Percentiles rank a stretch among this genome's conserved stretches.
Conservation (phyloP, 306 rosid species). For the Oemleria cerasiformis region DNA sequence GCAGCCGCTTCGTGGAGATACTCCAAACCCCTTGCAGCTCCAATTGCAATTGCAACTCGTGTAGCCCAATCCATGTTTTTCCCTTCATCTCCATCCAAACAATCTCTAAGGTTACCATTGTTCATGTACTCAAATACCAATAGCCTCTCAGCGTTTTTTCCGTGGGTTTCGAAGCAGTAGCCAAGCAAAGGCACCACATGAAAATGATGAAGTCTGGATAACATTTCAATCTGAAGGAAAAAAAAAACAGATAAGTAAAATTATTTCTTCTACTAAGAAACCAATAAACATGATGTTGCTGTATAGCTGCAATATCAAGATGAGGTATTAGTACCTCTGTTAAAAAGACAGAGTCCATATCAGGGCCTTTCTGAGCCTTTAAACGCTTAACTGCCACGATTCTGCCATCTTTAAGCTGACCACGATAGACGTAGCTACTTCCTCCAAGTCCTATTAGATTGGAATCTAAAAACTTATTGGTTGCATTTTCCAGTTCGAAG, state of each 20-base stretch:
- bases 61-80: conserved; percentile 63
- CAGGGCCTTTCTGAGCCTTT: conserved; percentile 64
- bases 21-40: conserved; percentile 97
- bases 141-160: conserved; percentile 72
- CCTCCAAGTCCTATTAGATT: conserved; percentile 87
- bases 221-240: conserved; percentile 69
- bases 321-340: conserved; percentile 63
- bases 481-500: conserved; percentile 74
- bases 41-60: conserved; percentile 86
- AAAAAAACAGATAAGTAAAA: conserved; percentile 12
- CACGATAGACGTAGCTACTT: conserved; percentile 88
- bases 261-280: background rate
- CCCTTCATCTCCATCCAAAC: conserved; percentile 62
- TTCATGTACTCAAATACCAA: conserved; percentile 79
- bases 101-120: conserved; percentile 86
- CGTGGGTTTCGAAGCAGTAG: conserved; percentile 76
- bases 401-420: conserved; percentile 60
- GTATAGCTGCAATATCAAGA: conserved; percentile 14
- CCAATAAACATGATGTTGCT: background rate
- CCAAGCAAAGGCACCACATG: conserved; percentile 91
- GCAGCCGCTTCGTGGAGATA: conserved; percentile 99
- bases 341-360: conserved; percentile 58
- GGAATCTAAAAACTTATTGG: conserved; percentile 68
- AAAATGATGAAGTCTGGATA: conserved; percentile 88
- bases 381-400: conserved; percentile 78